Conservation (phyloP, 768 basidiomycete species). For the Phaeolepiota aurea region DNA sequence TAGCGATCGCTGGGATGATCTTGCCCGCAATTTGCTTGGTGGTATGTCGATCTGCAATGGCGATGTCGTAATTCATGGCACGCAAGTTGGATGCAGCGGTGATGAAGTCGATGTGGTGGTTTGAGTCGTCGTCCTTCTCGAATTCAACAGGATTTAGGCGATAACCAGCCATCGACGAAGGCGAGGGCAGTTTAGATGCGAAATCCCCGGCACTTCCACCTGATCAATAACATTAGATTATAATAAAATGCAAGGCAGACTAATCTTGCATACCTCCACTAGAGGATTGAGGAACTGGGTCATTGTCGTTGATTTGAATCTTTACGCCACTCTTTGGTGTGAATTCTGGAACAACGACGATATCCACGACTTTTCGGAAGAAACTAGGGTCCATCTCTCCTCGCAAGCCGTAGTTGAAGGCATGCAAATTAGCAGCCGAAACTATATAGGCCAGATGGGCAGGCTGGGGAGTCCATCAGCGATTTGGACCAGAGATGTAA, state of each 20-base stretch:
- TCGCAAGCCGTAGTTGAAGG: slow-evolving; percentile 94
- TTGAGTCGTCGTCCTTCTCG: slow-evolving; percentile 98
- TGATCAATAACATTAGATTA: slow-evolving; percentile 15
- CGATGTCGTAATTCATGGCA: slow-evolving; percentile 90
- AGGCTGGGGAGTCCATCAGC: slow-evolving; percentile 38
- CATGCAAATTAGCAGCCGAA: slow-evolving; percentile 91
- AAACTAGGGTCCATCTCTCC: slow-evolving; percentile 74
- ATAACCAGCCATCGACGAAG: slow-evolving; percentile 93
- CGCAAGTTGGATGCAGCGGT: slow-evolving; percentile 96
- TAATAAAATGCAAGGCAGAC: not conserved
- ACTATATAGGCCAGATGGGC: slow-evolving; percentile 85
- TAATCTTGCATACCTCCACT: slow-evolving; percentile 28
- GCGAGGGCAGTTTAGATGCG: slow-evolving; percentile 68
- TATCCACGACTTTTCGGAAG: slow-evolving; percentile 80
- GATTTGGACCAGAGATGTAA: slow-evolving; percentile 1
- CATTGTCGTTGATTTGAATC: slow-evolving; percentile 89
- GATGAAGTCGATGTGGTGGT: slow-evolving; percentile 98
- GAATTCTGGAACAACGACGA: slow-evolving; percentile 85
- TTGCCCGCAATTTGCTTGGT: slow-evolving; percentile 99
- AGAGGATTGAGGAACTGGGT: slow-evolving; percentile 62
- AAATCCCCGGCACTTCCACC: slow-evolving; percentile 51
- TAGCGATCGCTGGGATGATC: slow-evolving; percentile 99
- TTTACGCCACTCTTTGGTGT: slow-evolving; percentile 88
- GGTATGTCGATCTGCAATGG: slow-evolving; percentile 76
- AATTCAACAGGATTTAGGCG: slow-evolving; percentile 93